Evolutionary conservation across 192 early-diverging fungal genomes (phyloP).

Genomic region (Coemansia sp.): DNA sequence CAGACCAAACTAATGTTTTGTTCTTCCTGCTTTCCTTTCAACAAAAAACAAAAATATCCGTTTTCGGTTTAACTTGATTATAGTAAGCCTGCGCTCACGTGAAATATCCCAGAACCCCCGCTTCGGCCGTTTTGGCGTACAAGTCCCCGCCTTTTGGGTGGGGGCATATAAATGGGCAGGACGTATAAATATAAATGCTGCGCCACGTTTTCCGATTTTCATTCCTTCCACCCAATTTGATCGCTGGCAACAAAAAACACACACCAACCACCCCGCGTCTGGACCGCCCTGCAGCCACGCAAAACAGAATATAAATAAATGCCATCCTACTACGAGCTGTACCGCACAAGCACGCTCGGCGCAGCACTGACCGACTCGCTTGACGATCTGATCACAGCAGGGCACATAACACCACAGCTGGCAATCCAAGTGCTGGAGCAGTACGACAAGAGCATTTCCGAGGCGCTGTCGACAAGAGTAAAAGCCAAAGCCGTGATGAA

Average conservation of each 20-base stretch:
- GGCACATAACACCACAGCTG: conserved; percentile 88
- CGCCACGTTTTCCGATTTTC: neutral
- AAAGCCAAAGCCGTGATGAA: conserved; percentile 81
- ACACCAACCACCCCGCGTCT: too few species aligned
- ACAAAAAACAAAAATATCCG: too few species aligned
- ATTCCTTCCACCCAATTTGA: neutral
- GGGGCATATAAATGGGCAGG: conserved; percentile 3
- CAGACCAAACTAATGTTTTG: too few species aligned
- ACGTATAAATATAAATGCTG: conserved; percentile 8
- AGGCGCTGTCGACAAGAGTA: conserved; percentile 81
- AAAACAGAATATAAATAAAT: conserved; percentile 14
- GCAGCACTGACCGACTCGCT: conserved; percentile 93
- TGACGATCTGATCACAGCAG: conserved; percentile 90
- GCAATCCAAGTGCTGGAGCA: conserved; percentile 91
- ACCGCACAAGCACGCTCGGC: conserved; percentile 80
- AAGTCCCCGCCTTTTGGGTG: neutral
- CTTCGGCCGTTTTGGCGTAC: neutral
- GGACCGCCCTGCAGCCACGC: neutral
- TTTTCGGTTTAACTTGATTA: too few species aligned
- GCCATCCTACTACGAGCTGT: conserved; percentile 74
- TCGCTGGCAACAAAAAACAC: neutral
- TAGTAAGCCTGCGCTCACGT: neutral
- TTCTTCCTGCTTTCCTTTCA: too few species aligned
- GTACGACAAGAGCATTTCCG: conserved; percentile 76
- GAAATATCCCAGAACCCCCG: neutral